Percentiles rank a stretch among this genome's conserved stretches.
phyloP scores from a whole-genome alignment of 176 grass and related monocot species.

The Oryza glaberrima region DNA sequence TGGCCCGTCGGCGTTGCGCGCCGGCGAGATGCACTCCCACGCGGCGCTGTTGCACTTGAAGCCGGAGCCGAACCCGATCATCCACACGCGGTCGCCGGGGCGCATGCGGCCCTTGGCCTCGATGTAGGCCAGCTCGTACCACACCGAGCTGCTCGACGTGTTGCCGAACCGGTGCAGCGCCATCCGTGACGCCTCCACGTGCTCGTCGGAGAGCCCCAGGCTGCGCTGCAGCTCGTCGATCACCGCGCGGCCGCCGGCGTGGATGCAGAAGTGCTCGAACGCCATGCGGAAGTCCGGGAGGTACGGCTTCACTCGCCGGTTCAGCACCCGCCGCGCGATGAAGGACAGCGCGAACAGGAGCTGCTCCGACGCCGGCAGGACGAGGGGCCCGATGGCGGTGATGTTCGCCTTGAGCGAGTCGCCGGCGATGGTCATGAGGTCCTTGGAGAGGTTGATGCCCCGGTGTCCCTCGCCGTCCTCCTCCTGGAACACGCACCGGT shows the following conservation, averaged over 20 bases:
- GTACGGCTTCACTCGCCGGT: slow-evolving; percentile 63
- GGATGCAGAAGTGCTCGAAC: slow-evolving; percentile 99
- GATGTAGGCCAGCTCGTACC: slow-evolving; percentile 95
- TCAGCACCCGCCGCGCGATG: slow-evolving; percentile 62
- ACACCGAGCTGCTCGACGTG: slow-evolving; percentile 91
- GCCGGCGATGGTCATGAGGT: slow-evolving; percentile 79
- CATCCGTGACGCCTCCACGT: slow-evolving; percentile 95
- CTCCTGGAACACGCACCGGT: slow-evolving; percentile 82
- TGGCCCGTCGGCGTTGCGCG: slow-evolving; percentile 44
- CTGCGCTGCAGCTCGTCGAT: slow-evolving; percentile 98
- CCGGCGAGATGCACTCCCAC: slow-evolving; percentile 73
- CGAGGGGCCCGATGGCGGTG: slow-evolving; percentile 64
- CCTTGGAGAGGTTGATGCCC: slow-evolving; percentile 73
- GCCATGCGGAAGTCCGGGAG: slow-evolving; percentile 78
- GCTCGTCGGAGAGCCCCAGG: slow-evolving; percentile 63
- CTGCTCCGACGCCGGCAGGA: slow-evolving; percentile 77
- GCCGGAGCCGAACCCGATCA: slow-evolving; percentile 83
- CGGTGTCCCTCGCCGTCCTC: slow-evolving; percentile 62
- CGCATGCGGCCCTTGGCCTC: slow-evolving; percentile 78
- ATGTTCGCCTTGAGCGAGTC: slow-evolving; percentile 83
- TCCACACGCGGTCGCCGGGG: slow-evolving; percentile 70
- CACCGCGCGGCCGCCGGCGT: slow-evolving; percentile 79
- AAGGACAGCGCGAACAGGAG: slow-evolving; percentile 71
- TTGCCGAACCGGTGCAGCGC: slow-evolving; percentile 91
- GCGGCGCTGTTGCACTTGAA: slow-evolving; percentile 96